Evolutionary conservation across 371 early-diverging fungal species (phyloP).

Genomic region (Ordospora colligata): DNA sequence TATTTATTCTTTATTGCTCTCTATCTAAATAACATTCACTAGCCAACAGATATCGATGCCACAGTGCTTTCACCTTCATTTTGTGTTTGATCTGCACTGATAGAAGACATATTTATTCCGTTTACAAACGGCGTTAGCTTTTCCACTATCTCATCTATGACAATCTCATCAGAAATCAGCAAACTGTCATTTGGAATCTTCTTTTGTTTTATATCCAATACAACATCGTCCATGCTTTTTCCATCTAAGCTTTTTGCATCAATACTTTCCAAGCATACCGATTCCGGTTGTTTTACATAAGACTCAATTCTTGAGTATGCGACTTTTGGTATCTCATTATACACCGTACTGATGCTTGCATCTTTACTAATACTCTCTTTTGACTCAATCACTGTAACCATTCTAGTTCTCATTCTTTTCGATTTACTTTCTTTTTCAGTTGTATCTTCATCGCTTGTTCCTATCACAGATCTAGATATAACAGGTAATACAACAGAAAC

Average conservation of each 20-base stretch:
- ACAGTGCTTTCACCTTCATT: too few species aligned
- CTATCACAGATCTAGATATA: background rate
- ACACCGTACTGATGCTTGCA: background rate
- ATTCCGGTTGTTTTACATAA: background rate
- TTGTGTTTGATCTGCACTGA: background rate
- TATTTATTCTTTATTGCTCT: too few species aligned
- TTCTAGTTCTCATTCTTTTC: too few species aligned
- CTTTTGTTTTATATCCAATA: background rate
- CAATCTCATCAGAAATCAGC: background rate
- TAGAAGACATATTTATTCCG: background rate
- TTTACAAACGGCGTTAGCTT: background rate
- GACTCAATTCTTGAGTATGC: background rate
- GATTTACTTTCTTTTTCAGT: too few species aligned
- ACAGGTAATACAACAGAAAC: background rate
- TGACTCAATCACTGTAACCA: background rate
- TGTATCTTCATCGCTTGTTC: too few species aligned
- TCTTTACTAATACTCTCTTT: background rate
- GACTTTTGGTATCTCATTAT: background rate
- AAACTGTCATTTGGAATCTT: background rate
- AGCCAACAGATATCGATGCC: too few species aligned
- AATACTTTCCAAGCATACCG: background rate
- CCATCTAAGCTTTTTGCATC: background rate
- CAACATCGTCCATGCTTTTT: background rate
- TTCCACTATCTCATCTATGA: constrained; percentile 1
- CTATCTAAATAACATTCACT: too few species aligned